Conservation (phyloP, 202 grass and related monocot species). For the Schoenoplectus triqueter region DNA sequence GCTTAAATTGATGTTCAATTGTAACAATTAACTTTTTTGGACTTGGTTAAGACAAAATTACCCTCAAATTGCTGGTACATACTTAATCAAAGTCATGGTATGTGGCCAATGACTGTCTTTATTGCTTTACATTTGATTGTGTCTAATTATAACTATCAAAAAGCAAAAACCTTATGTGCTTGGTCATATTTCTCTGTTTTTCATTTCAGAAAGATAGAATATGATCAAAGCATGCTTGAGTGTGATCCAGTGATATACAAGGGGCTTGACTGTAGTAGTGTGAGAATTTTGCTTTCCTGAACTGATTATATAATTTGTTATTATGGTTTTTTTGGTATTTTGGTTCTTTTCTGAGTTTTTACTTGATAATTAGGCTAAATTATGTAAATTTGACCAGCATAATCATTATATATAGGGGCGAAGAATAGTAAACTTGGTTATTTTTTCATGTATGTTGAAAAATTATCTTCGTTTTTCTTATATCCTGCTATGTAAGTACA, state of each 20-base stretch:
- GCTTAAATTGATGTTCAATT: not conserved
- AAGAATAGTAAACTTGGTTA: not conserved
- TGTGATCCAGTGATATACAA: slow-evolving; percentile 79
- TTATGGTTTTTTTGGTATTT: slow-evolving; percentile 18
- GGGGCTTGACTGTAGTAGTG: slow-evolving; percentile 71
- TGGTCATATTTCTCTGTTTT: slow-evolving; percentile 28
- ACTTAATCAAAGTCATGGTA: slow-evolving; percentile 33
- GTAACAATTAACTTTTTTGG: slow-evolving; percentile 13
- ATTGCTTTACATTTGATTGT: slow-evolving; percentile 1
- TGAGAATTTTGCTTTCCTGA: slow-evolving; percentile 52
- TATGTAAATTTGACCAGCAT: slow-evolving; percentile 13
- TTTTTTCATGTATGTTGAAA: not conserved
- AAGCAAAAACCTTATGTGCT: not conserved
- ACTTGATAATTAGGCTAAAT: not conserved
- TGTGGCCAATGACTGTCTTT: slow-evolving; percentile 13
- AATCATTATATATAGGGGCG: not conserved
- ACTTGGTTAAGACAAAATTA: slow-evolving; percentile 1
- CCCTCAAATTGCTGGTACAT: not conserved
- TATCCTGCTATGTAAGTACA: not conserved
- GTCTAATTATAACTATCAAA: not conserved
- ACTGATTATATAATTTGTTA: slow-evolving; percentile 21
- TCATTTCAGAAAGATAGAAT: slow-evolving; percentile 57
- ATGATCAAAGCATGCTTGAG: slow-evolving; percentile 79
- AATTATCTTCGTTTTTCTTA: not conserved
- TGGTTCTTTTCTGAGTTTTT: not conserved